Conservation (phyloP, 306 rosid species). For the Gastrolobium bilobum region DNA sequence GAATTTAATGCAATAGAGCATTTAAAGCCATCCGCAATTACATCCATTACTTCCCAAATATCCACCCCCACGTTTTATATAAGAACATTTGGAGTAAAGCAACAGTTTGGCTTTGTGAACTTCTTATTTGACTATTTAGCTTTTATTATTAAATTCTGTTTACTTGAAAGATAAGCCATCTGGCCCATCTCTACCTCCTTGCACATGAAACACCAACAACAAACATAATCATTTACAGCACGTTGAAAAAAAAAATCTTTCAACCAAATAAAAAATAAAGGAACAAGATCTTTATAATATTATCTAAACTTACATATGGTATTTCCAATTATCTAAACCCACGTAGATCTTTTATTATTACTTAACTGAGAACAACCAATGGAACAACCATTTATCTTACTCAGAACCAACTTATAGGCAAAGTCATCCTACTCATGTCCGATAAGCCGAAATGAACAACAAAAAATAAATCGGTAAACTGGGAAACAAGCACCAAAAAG, state of each 20-base stretch:
- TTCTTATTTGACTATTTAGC: not conserved
- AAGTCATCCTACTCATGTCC: not conserved
- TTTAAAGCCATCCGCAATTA: constrained; percentile 25
- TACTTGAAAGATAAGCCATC: not conserved
- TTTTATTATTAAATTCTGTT: not conserved
- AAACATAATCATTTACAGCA: not conserved
- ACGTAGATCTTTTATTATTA: not conserved
- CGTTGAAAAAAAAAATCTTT: not conserved
- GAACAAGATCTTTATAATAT: not conserved
- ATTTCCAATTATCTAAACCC: not conserved
- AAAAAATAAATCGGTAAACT: constrained; percentile 4
- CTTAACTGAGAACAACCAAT: not conserved
- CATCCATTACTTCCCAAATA: not conserved
- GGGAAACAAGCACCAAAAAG: constrained; percentile 19
- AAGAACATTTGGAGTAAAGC: not conserved
- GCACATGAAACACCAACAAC: not conserved
- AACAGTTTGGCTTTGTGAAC: not conserved
- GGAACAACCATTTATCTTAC: not conserved
- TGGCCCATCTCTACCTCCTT: constrained; percentile 3
- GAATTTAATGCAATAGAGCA: constrained; percentile 21
- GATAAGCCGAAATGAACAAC: not conserved
- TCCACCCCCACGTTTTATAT: not conserved
- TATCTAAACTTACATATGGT: not conserved
- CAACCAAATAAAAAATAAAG: constrained; percentile 4
- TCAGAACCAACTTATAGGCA: not conserved